Conservation (phyloP, 331 rosid species). For the Pyrus hybrid region DNA sequence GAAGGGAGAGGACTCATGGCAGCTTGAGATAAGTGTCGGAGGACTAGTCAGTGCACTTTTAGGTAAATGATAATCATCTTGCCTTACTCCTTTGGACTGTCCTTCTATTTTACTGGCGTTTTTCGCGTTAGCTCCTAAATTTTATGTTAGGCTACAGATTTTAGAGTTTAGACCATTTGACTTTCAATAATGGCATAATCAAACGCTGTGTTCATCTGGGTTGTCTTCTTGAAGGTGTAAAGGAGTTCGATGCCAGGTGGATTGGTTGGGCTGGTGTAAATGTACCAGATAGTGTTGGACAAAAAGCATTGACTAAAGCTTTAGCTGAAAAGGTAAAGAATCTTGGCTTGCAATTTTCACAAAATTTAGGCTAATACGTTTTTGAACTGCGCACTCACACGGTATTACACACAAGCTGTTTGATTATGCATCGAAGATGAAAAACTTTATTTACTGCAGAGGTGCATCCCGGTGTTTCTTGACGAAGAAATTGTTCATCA, state of each 20-base stretch:
- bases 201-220: slow-evolving; percentile 14
- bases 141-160: background rate
- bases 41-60: slow-evolving; percentile 96
- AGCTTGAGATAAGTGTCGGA: slow-evolving; percentile 82
- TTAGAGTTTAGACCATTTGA: background rate
- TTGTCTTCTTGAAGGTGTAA: slow-evolving; percentile 64
- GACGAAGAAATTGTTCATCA: slow-evolving; percentile 91
- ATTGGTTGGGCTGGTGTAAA: slow-evolving; percentile 97
- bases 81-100: slow-evolving; percentile 10
- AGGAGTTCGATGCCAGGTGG: slow-evolving; percentile 96
- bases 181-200: background rate
- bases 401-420: background rate
- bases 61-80: slow-evolving; percentile 45
- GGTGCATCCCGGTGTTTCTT: slow-evolving; percentile 90
- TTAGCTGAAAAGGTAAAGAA: slow-evolving; percentile 83
- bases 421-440: background rate
- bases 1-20: slow-evolving; percentile 75
- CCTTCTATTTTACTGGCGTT: background rate
- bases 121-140: background rate
- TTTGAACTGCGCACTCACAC: background rate
- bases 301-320: slow-evolving; percentile 60
- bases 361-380: slow-evolving; percentile 9
- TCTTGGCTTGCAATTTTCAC: slow-evolving; percentile 8
- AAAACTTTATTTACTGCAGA: slow-evolving; percentile 40
- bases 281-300: slow-evolving; percentile 84